Conservation (phyloP, 2,329 filamentous ascomycete genomes). For the Calonectria pauciramosa region DNA sequence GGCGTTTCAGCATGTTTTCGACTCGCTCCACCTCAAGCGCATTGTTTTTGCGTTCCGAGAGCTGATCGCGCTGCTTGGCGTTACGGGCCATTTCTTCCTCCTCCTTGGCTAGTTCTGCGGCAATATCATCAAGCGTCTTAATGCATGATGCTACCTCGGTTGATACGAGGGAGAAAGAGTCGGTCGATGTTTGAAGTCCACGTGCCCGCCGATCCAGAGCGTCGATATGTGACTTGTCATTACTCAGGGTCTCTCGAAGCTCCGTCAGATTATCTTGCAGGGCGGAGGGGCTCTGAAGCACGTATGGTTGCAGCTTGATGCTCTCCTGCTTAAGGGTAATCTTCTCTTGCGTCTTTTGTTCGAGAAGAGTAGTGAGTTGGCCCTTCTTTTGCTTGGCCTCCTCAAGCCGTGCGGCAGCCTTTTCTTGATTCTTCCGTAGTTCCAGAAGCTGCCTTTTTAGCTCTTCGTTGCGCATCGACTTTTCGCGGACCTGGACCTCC, state of each 20-base stretch:
- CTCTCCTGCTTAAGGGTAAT: constrained; percentile 85
- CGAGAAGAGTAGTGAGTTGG: constrained; percentile 78
- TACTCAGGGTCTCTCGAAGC: constrained; percentile 81
- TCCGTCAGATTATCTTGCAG: constrained; percentile 87
- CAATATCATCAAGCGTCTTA: constrained; percentile 89
- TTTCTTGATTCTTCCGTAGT: constrained; percentile 84
- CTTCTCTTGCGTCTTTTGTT: constrained; percentile 79
- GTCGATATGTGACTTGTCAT: constrained; percentile 89
- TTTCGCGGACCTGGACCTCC: constrained; percentile 86
- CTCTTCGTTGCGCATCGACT: constrained; percentile 87
- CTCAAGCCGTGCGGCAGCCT: constrained; percentile 85
- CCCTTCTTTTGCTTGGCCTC: constrained; percentile 85
- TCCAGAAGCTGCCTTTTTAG: constrained; percentile 87
- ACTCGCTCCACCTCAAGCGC: constrained; percentile 92
- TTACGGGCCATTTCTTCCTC: constrained; percentile 90
- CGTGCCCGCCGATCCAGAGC: constrained; percentile 87
- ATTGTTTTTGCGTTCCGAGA: constrained; percentile 89
- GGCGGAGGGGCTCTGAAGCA: constrained; percentile 86
- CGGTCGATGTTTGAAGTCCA: constrained; percentile 90
- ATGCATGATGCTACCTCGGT: constrained; percentile 90
- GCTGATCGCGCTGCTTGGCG: constrained; percentile 84
- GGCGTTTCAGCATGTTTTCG: constrained; percentile 85
- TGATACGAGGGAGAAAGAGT: constrained; percentile 88
- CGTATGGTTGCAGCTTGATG: constrained; percentile 91
- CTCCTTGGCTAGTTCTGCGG: constrained; percentile 87